Base-by-base conservation (phyloP, 2,329 filamentous ascomycete genomes). In the Plenodomus tracheiphilus region DNA sequence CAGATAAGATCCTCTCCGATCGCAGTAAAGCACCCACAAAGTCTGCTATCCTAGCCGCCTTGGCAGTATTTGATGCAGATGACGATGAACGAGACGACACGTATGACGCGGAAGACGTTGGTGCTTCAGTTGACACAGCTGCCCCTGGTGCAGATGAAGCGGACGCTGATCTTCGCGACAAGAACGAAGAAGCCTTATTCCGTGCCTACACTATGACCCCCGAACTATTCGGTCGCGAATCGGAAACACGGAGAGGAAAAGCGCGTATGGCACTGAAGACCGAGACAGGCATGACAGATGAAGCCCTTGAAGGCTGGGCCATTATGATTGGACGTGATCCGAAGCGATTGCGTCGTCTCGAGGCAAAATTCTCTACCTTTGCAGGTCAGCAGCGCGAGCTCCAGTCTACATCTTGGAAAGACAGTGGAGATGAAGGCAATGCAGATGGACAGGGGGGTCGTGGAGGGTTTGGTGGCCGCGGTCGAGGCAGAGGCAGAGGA, bases 21-120 rank as follows among this genome's bases (percentile, higher is more conserved):
- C 82, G 82, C 42, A 80, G 82, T 56, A 76, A 75, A 1, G 84
- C 86, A 3, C 83, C 87, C 1, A 85, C 86, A 62, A 96, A 95
- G 74, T 89, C 91, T 0, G 87, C 91, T 10, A 96, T 97, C 60
- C 76, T 96, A 19, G 89, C 92, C 2, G 93, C 93, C 0, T 82
- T 97, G 2, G 90, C 91, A 15, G 82, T 87, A 0, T 97, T 97
- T 59, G 92, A 97, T 74, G 87, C 87, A 0, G 93, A 97, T 62
- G 94, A 97, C 59, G 94, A 99, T 69, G 94, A 99, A 75, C 84
- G 91, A 30, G 94, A 99, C 70, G 94, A 99, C 70, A 97, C 93
- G 0, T 99, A 99, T 68, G 94, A 99, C 63, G 85, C 87, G 1
- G 90, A 85, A 41, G 94, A 97, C 65, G 91, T 97, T 2, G 94